Base-by-base conservation (phyloP, 2,329 filamentous ascomycete genomes). In the Paecilomyces sp. region DNA sequence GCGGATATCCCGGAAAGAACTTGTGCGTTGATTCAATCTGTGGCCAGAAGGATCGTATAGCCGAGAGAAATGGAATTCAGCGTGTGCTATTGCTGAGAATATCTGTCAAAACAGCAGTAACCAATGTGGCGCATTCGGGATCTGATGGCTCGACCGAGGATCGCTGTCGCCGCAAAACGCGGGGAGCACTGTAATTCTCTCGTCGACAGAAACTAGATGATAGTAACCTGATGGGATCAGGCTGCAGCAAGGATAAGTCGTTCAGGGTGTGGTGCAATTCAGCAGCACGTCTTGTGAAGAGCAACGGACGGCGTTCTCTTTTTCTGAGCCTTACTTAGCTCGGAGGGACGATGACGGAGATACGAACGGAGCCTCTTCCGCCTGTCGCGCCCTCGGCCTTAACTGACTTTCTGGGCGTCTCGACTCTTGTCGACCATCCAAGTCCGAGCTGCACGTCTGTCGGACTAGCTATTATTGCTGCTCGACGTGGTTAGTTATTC, bases 291-390 rank as follows among this genome's bases (percentile, higher is more conserved):
- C n/a, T 41, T 22, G 41, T 57, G 59, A 58, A 36, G 60, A 65
- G 62, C 60, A 61, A 60, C 59, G 67, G 60, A 61, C 67, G 66
- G 70, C 72, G 72, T 72, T 74, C 72, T 72, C 72, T 70, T 73
- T 70, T 68, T 64, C 68, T 58, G 66, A 22, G 22, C 22, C 22
- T 22, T 22, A 22, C 25, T 68, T 69, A 67, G 67, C 67, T 61
- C 60, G 60, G 57, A 66, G 67, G 59, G 57, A 63, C 64, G 64
- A 72, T 72, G 71, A 71, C 72, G 72, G 72, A 74, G 71, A 72
- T 74, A 71, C 65, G 70, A 70, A 71, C 55, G 55, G 47, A 33
- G 57, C 61, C 65, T 57, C 62, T 52, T 62, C 62, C 68, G 63
- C 56, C 25, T 57, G 61, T 56, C 31, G 52, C 56, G 61, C 52